phyloP scores from a whole-genome alignment of 2,329 filamentous ascomycete genomes.

The Fusarium vanettenii region DNA sequence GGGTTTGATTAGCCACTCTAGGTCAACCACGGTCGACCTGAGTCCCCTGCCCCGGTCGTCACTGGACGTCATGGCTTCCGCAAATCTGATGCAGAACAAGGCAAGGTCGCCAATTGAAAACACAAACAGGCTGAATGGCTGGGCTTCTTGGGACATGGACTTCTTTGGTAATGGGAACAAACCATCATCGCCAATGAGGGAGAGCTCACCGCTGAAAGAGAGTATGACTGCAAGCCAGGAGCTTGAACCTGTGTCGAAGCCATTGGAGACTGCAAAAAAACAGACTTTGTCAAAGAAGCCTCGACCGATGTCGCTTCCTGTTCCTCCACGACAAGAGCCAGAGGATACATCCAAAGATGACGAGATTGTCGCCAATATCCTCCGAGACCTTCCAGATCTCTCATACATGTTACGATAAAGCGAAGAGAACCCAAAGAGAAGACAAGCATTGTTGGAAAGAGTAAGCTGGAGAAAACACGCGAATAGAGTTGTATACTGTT shows the following conservation, averaged over 20 bases:
- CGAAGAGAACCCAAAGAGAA: conserved; percentile 16
- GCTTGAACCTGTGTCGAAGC: conserved; percentile 5
- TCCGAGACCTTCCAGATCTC: conserved; percentile 55
- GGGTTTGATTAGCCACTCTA: conserved; percentile 23
- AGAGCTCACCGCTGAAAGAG: not conserved
- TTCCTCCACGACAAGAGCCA: conserved; percentile 11
- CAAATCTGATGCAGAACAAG: conserved; percentile 20
- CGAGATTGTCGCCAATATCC: conserved; percentile 48
- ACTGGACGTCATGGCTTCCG: conserved; percentile 16
- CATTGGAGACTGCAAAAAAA: conserved; percentile 4
- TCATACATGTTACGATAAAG: conserved; percentile 59
- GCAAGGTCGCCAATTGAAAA: conserved; percentile 13
- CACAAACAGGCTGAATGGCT: conserved; percentile 21
- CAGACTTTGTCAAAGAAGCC: not conserved
- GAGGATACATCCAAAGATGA: conserved; percentile 43
- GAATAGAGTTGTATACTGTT: not conserved
- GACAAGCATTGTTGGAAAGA: not conserved
- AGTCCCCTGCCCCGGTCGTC: conserved; percentile 17
- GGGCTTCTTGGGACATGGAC: conserved; percentile 37
- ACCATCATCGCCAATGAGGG: conserved; percentile 10
- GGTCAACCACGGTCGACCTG: conserved; percentile 32
- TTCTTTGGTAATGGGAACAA: conserved; percentile 25
- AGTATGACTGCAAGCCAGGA: conserved; percentile 1
- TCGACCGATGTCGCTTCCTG: conserved; percentile 6
- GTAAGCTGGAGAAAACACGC: not conserved